These are phyloP conservation scores for Trichoderma pleuroti DNA, from an alignment of 2,329 filamentous ascomycete genomes.

Conservation along the genomic window DNA sequence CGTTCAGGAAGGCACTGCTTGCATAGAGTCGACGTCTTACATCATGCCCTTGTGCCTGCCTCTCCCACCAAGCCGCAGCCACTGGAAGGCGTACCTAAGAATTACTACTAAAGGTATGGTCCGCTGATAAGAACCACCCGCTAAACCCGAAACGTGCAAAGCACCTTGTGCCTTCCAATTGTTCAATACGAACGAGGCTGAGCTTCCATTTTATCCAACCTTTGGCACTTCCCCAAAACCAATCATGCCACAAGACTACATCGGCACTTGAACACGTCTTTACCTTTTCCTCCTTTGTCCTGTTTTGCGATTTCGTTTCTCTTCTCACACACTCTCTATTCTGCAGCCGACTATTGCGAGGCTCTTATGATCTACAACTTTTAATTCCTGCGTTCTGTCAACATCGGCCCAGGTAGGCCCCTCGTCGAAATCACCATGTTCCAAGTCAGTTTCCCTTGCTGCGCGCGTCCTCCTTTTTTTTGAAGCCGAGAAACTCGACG, in stretches of 20 bases:
- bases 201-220: neutral
- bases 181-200: neutral
- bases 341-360: neutral
- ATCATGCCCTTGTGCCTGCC: neutral
- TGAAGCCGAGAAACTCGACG: neutral
- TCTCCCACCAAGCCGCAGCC: neutral
- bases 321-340: neutral
- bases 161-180: neutral
- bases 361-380: constrained; percentile 1
- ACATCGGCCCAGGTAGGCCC: neutral
- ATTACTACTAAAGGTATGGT: too few species aligned
- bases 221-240: neutral
- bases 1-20: neutral
- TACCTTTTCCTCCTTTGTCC: neutral
- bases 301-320: neutral
- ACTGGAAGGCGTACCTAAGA: neutral
- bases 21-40: neutral
- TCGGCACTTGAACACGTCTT: neutral
- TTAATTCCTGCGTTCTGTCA: neutral
- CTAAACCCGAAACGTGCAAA: neutral
- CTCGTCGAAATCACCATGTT: constrained; percentile 26
- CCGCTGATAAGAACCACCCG: neutral
- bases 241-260: neutral
- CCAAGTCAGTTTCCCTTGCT: constrained; percentile 28
- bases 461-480: neutral